Evolutionary conservation across 352 stramenopile genomes (phyloP).

Genomic region (Lagenidium giganteum): DNA sequence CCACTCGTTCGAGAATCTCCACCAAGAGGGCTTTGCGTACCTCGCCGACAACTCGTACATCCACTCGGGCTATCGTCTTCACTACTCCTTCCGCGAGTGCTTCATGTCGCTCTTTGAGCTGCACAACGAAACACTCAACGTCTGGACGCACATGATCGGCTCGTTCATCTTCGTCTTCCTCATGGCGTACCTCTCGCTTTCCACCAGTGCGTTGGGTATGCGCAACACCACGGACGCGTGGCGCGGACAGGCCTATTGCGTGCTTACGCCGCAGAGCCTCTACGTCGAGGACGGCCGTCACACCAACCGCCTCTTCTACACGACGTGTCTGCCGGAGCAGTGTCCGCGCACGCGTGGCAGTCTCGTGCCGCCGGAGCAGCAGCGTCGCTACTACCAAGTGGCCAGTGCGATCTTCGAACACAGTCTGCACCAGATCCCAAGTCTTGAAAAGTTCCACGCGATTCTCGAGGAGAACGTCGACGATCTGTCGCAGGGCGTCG

Average conservation of each 20-base stretch:
- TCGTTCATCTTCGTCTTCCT: constrained; percentile 81
- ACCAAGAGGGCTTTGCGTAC: constrained; percentile 76
- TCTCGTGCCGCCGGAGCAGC: constrained; percentile 19
- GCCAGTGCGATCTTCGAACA: constrained; percentile 78
- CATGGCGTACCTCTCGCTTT: constrained; percentile 70
- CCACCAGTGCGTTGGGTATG: constrained; percentile 30
- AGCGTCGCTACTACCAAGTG: constrained; percentile 67
- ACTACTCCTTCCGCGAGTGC: constrained; percentile 79
- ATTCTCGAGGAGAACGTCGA: constrained; percentile 70
- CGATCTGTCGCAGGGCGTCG: constrained; percentile 58
- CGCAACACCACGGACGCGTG: constrained; percentile 4
- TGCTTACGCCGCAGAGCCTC: constrained; percentile 12
- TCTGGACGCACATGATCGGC: constrained; percentile 85
- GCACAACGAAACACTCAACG: constrained; percentile 87
- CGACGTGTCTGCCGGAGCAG: constrained; percentile 29
- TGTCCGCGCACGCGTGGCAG: constrained; percentile 23
- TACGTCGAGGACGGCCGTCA: constrained; percentile 46
- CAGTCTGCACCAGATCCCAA: constrained; percentile 81
- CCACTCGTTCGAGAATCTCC: constrained; percentile 72
- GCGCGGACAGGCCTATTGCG: constrained; percentile 13
- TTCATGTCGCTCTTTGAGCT: constrained; percentile 80
- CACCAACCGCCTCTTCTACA: constrained; percentile 41
- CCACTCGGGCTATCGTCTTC: constrained; percentile 73
- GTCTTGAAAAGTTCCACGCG: constrained; percentile 71
- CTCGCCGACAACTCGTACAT: constrained; percentile 87